Evolutionary conservation across 179 eudicot genomes (phyloP).

Genomic region (Gypsophila paniculata): DNA sequence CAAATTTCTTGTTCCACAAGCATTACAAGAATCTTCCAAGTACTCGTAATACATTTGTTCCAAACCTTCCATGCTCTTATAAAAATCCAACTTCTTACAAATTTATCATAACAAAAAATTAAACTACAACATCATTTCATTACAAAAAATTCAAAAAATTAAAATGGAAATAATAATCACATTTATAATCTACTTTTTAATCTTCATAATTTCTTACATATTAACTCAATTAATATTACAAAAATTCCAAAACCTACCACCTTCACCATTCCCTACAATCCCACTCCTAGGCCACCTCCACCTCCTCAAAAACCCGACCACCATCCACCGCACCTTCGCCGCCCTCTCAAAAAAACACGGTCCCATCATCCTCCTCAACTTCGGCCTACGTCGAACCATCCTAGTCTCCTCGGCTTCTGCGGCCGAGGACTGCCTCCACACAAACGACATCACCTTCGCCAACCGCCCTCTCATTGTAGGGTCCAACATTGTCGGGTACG

Average conservation of each 20-base stretch:
- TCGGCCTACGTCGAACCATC: conserved; percentile 26
- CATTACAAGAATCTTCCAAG: too few species aligned
- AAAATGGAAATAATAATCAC: conserved; percentile 2
- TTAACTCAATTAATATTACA: conserved; percentile 21
- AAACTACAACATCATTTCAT: background rate
- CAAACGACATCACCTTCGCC: conserved; percentile 18
- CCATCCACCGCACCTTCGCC: conserved; percentile 24
- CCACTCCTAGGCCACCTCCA: conserved; percentile 35
- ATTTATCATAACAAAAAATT: background rate
- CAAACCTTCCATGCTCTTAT: too few species aligned
- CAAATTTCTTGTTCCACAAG: too few species aligned
- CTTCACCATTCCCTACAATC: conserved; percentile 33
- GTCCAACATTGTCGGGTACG: conserved; percentile 9
- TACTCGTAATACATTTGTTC: too few species aligned
- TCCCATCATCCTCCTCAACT: conserved; percentile 25
- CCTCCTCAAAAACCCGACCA: conserved; percentile 23
- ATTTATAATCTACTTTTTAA: conserved; percentile 7
- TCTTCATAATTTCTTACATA: conserved; percentile 18
- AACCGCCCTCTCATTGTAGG: conserved; percentile 22
- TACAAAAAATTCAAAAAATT: background rate
- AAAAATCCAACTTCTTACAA: background rate
- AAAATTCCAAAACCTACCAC: conserved; percentile 31
- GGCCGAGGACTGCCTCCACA: conserved; percentile 31
- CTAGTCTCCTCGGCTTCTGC: conserved; percentile 31
- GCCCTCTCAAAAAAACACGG: conserved; percentile 24